Evolutionary conservation across 2,329 filamentous ascomycete genomes (phyloP).

Genomic region (Verticillium isaacii): DNA sequence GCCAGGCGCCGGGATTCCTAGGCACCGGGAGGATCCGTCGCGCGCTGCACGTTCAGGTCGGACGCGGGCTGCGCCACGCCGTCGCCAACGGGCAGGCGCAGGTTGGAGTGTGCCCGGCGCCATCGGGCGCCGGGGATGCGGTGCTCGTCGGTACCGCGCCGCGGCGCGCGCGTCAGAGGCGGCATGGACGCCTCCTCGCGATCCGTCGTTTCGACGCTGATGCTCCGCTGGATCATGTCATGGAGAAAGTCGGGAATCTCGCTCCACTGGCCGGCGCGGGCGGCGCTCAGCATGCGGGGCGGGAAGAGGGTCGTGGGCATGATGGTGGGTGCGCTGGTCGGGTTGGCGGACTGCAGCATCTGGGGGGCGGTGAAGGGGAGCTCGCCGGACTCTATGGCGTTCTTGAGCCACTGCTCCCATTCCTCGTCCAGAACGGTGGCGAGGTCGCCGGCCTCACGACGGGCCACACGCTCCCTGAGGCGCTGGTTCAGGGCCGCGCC

Average conservation of each 20-base stretch:
- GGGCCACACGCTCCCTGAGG: constrained; percentile 59
- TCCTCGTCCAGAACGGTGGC: constrained; percentile 61
- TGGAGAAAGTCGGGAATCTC: constrained; percentile 54
- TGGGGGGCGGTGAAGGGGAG: constrained; percentile 43
- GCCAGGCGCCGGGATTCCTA: constrained; percentile 5
- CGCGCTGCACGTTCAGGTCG: constrained; percentile 21
- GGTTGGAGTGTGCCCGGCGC: constrained; percentile 23
- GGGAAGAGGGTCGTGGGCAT: constrained; percentile 37
- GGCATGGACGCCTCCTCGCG: constrained; percentile 1
- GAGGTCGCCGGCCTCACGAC: constrained; percentile 55
- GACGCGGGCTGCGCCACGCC: constrained; percentile 10
- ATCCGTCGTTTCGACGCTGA: constrained; percentile 25
- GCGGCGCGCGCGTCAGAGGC: constrained; percentile 3
- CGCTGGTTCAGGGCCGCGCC: constrained; percentile 59
- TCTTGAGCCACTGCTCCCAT: constrained; percentile 72
- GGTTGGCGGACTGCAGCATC: constrained; percentile 27
- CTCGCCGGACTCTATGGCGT: constrained; percentile 59
- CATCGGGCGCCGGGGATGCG: constrained; percentile 6
- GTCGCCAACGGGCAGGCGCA: constrained; percentile 36
- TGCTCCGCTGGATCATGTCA: constrained; percentile 42
- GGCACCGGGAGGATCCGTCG: constrained; percentile 24
- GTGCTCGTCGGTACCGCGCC: neutral
- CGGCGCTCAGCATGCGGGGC: constrained; percentile 46
- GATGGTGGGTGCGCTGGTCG: constrained; percentile 23
- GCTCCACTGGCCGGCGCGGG: constrained; percentile 52